Conservation (phyloP, 2,329 filamentous ascomycete species). For the Ceratocystis huliohia region DNA sequence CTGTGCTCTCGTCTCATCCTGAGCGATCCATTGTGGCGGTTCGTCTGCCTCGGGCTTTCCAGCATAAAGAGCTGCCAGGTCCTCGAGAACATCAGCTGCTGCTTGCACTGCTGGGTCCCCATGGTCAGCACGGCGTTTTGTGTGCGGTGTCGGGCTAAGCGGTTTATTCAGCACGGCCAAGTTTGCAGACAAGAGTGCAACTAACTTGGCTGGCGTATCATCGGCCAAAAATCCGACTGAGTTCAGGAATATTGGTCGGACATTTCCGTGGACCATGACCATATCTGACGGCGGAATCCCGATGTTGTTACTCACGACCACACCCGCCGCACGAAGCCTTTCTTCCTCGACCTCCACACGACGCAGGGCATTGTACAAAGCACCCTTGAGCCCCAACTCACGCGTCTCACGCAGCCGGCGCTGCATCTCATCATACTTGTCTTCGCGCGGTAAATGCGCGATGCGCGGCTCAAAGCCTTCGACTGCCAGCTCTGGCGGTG, state of each 20-base stretch:
- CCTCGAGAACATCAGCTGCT: slow-evolving; percentile 34
- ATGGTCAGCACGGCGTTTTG: slow-evolving; percentile 30
- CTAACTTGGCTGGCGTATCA: not conserved
- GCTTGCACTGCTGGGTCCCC: slow-evolving; percentile 33
- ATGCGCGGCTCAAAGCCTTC: slow-evolving; percentile 25
- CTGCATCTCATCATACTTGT: slow-evolving; percentile 38
- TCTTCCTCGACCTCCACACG: slow-evolving; percentile 32
- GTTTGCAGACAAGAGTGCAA: slow-evolving; percentile 23
- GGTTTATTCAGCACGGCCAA: slow-evolving; percentile 20
- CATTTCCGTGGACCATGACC: slow-evolving; percentile 20
- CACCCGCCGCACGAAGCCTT: slow-evolving; percentile 26
- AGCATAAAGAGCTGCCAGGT: slow-evolving; percentile 32
- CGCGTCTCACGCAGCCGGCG: slow-evolving; percentile 37
- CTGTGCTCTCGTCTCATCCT: slow-evolving; percentile 35
- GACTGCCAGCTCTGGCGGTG: slow-evolving; percentile 29
- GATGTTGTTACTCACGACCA: not conserved
- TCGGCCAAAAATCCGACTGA: slow-evolving; percentile 14
- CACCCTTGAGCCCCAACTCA: slow-evolving; percentile 34
- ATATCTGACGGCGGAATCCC: slow-evolving; percentile 8
- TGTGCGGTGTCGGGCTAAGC: slow-evolving; percentile 28
- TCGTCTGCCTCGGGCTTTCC: slow-evolving; percentile 38
- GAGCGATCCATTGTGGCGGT: slow-evolving; percentile 41
- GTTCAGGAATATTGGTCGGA: slow-evolving; percentile 9
- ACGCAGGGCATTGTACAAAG: slow-evolving; percentile 33
- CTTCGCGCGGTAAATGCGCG: slow-evolving; percentile 30